Evolutionary conservation across 2,329 filamentous ascomycete genomes (phyloP).

Genomic region (Fusarium albosuccineum): DNA sequence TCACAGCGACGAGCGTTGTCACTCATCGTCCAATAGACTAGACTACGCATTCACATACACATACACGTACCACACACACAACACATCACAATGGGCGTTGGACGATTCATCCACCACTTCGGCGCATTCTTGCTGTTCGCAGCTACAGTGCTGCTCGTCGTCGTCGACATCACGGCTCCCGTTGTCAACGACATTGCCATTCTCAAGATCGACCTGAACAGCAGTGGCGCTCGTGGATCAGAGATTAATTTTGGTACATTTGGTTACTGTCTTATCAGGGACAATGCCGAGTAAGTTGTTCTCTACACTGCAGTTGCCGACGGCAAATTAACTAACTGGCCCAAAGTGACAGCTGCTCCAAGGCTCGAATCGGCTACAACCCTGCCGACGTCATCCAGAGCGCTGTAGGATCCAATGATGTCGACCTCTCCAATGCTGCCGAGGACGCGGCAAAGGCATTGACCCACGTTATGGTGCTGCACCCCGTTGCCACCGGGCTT

Average conservation of each 20-base stretch:
- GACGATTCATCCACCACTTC: constrained; percentile 66
- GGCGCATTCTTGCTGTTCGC: constrained; percentile 70
- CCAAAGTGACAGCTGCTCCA: constrained; percentile 61
- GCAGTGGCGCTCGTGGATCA: constrained; percentile 47
- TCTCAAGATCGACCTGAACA: constrained; percentile 63
- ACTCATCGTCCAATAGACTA: not conserved
- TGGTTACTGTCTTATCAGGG: constrained; percentile 64
- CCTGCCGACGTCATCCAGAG: constrained; percentile 60
- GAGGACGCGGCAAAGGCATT: constrained; percentile 61
- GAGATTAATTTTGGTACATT: constrained; percentile 70
- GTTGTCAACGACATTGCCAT: constrained; percentile 68
- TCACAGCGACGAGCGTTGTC: constrained; percentile 1
- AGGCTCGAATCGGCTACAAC: constrained; percentile 67
- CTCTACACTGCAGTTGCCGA: not conserved
- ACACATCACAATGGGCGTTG: constrained; percentile 59
- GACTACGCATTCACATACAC: constrained; percentile 11
- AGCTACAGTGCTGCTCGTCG: constrained; percentile 67
- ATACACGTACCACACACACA: constrained; percentile 13
- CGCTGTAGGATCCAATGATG: constrained; percentile 53
- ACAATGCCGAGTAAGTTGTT: constrained; percentile 41
- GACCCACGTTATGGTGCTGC: constrained; percentile 72
- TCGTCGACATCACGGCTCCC: constrained; percentile 70
- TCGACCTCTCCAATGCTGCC: constrained; percentile 58
- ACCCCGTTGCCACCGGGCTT: constrained; percentile 70
- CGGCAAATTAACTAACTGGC: constrained; percentile 20